Evolutionary conservation across 805 yeast genomes (phyloP), one percentile per base, ranked within the genome.

Genomic region (Priceomyces carsonii): DNA sequence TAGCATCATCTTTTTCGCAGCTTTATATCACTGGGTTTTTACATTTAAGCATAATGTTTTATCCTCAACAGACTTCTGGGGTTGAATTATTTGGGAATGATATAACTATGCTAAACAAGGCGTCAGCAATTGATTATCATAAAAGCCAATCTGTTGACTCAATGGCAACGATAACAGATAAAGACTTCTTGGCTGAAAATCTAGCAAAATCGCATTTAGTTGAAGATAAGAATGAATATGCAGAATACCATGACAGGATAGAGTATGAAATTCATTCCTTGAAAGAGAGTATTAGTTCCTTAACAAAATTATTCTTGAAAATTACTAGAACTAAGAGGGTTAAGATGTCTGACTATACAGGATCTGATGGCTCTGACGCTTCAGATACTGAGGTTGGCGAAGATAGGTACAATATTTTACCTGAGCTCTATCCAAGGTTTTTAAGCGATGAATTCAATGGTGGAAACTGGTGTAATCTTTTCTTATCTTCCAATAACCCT

Each of bases 391-490:
- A 51, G 15, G 58, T 50, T 22, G 56, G 69, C 5, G 61, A 57
- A 33, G 66, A 61, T 21, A 42, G 72, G 15, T 57, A 48, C 41
- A 58, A 66, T 31, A 33, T 59, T 10, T 42, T 82, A 22, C 93
- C 91, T 0, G 83, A 82, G 51, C 61, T 80, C 2, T 77, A 80
- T 44, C 89, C 93, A 6, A 67, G 93, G 40, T 81, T 84, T 48
- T 59, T 85, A 13, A 68, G 73, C 26, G 79, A 79, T 18, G 77
- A 75, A 36, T 84, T 80, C 53, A 80, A 80, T 46, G 91, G 89
- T 12, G 91, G 90, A n/a, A 80, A 81, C 41, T 84, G 89, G 82
- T 73, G 77, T 31, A 83, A 82, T 48, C 86, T 85, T 17, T 81
- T 82, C 45, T 75, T 77, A 44, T 54, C 68, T 28, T 50, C 66